Evolutionary conservation across 1,284 basidiomycete genomes (phyloP).

Genomic region (Ceratobasidium sp.): DNA sequence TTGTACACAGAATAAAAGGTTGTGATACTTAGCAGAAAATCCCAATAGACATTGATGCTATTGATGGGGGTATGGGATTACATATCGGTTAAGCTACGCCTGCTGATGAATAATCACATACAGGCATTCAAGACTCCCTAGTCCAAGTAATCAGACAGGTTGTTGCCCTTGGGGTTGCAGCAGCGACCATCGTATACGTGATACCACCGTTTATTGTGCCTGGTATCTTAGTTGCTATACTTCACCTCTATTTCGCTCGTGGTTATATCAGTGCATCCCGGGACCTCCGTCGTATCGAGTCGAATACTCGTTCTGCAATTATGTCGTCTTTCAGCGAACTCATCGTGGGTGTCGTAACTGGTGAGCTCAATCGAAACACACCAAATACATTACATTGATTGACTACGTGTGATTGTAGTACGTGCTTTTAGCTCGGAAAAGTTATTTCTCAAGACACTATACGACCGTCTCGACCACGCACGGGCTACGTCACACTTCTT

Average conservation of each 20-base stretch:
- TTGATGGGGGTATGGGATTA: neutral
- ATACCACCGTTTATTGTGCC: constrained; percentile 30
- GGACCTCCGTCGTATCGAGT: constrained; percentile 29
- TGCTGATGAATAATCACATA: too few species aligned
- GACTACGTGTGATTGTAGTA: neutral
- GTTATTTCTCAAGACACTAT: constrained; percentile 21
- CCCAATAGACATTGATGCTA: constrained; percentile 27
- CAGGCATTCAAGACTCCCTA: constrained; percentile 30
- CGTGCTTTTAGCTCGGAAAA: constrained; percentile 32
- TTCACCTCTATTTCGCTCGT: constrained; percentile 17
- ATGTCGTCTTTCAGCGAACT: constrained; percentile 37
- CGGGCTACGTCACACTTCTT: constrained; percentile 36
- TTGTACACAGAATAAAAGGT: too few species aligned
- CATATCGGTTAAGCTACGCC: too few species aligned
- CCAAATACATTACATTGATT: too few species aligned
- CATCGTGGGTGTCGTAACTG: neutral
- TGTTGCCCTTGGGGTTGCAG: neutral
- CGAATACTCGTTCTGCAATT: constrained; percentile 36
- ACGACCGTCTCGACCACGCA: constrained; percentile 26
- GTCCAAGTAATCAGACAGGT: neutral
- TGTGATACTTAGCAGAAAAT: too few species aligned
- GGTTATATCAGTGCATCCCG: constrained; percentile 26
- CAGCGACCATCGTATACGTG: constrained; percentile 29
- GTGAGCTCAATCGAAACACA: neutral
- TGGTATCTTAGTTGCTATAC: neutral